Conservation (phyloP, 306 rosid genomes). For the Pterocarpus macrocarpus region DNA sequence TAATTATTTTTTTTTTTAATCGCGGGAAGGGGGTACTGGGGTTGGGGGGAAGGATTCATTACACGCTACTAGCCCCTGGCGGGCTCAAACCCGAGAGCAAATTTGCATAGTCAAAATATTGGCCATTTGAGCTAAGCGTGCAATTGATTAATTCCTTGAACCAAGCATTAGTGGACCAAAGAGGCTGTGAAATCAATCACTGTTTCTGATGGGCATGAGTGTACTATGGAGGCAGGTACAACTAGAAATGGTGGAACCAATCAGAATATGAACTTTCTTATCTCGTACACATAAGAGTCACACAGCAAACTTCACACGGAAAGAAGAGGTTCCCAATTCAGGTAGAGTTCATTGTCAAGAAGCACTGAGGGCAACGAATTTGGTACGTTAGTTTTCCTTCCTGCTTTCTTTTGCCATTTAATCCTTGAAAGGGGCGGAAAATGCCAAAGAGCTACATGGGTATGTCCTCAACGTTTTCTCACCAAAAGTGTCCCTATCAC, state of each 20-base stretch:
- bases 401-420: background rate
- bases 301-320: background rate
- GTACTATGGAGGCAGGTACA: background rate
- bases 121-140: too few species aligned
- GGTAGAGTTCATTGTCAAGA: slow-evolving; percentile 28
- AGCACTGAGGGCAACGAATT: background rate
- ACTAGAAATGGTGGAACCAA: background rate
- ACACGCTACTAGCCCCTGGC: too few species aligned
- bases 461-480: background rate
- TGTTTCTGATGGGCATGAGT: background rate
- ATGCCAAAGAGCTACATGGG: background rate
- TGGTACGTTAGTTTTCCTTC: slow-evolving; percentile 21
- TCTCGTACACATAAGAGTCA: background rate
- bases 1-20: too few species aligned
- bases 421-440: background rate
- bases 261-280: background rate
- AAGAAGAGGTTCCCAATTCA: background rate
- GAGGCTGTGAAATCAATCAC: background rate
- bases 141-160: background rate
- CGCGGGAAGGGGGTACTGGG: too few species aligned
- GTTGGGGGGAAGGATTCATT: too few species aligned
- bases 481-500: slow-evolving; percentile 26
- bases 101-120: too few species aligned
- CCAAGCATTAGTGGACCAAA: background rate
- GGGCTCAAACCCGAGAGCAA: too few species aligned